Conservation (phyloP, 1,139 yeast genomes). For the Geotrichum carabidarum region DNA sequence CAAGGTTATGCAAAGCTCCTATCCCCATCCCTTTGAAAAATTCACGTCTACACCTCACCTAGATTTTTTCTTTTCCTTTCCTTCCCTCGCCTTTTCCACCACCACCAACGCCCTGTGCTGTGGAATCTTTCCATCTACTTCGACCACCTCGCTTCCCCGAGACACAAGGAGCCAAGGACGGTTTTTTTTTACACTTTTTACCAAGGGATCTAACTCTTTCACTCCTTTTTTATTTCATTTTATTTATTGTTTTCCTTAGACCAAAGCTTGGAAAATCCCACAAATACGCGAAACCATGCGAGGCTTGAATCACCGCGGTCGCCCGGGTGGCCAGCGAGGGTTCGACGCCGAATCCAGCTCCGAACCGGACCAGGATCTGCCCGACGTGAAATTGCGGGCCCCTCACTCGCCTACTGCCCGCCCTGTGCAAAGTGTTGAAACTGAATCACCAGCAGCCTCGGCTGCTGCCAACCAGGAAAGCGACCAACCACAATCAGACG, state of each 20-base stretch:
- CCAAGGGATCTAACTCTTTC: neutral
- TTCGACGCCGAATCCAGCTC: neutral
- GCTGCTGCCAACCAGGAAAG: too few species aligned
- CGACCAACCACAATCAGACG: too few species aligned
- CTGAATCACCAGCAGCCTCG: neutral
- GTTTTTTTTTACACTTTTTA: neutral
- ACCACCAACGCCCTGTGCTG: neutral
- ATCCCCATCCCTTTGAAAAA: too few species aligned
- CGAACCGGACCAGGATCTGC: too few species aligned
- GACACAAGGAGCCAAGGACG: neutral
- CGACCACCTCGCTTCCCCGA: neutral
- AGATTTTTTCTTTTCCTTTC: too few species aligned
- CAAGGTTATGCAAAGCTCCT: too few species aligned
- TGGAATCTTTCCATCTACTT: neutral
- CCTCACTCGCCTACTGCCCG: too few species aligned
- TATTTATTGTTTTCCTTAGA: neutral
- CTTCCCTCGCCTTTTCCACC: neutral
- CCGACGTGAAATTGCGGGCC: too few species aligned
- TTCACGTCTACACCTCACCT: too few species aligned
- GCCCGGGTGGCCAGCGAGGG: slow-evolving; percentile 3
- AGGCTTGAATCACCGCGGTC: slow-evolving; percentile 8
- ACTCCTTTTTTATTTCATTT: neutral
- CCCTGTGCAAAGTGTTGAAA: too few species aligned
- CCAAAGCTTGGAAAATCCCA: neutral
- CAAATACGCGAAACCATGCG: slow-evolving; percentile 6